Conservation (phyloP, 1,139 yeast genomes). For the Hyphopichia pseudoburtonii region DNA sequence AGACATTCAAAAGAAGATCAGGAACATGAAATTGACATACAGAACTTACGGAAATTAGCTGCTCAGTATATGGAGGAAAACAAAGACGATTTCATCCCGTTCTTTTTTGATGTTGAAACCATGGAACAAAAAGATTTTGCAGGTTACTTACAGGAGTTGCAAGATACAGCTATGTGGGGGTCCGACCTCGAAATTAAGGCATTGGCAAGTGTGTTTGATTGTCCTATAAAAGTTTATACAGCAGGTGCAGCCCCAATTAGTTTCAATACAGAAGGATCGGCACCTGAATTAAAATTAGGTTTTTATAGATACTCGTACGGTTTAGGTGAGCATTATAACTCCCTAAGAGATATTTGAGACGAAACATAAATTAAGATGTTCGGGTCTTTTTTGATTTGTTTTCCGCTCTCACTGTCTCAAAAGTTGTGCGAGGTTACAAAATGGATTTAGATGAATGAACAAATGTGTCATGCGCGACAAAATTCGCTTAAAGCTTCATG, state of each 20-base stretch:
- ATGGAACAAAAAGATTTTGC: conserved; percentile 61
- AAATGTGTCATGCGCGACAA: no score
- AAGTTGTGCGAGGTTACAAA: no score
- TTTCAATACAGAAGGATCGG: conserved; percentile 54
- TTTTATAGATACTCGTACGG: conserved; percentile 86
- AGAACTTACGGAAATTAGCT: conserved; percentile 61
- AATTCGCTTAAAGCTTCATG: no score
- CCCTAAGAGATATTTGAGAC: conserved; percentile 56
- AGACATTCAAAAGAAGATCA: conserved; percentile 38
- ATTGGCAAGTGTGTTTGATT: conserved; percentile 61
- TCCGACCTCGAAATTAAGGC: conserved; percentile 92
- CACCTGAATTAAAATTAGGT: conserved; percentile 64
- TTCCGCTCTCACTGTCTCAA: no score
- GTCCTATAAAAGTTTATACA: conserved; percentile 73
- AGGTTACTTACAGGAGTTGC: conserved; percentile 68
- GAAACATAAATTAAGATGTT: no score
- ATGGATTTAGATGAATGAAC: no score
- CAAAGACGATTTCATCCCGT: conserved; percentile 75
- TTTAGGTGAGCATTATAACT: conserved; percentile 93
- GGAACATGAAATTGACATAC: conserved; percentile 33
- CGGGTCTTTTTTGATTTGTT: no score
- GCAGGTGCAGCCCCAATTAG: conserved; percentile 67
- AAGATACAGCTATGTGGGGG: conserved; percentile 88
- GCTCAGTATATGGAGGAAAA: conserved; percentile 64
- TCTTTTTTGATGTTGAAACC: conserved; percentile 74